These are phyloP conservation scores for Metschnikowia cubensis DNA, from an alignment of 805 yeast genomes.

Conservation along the genomic window DNA sequence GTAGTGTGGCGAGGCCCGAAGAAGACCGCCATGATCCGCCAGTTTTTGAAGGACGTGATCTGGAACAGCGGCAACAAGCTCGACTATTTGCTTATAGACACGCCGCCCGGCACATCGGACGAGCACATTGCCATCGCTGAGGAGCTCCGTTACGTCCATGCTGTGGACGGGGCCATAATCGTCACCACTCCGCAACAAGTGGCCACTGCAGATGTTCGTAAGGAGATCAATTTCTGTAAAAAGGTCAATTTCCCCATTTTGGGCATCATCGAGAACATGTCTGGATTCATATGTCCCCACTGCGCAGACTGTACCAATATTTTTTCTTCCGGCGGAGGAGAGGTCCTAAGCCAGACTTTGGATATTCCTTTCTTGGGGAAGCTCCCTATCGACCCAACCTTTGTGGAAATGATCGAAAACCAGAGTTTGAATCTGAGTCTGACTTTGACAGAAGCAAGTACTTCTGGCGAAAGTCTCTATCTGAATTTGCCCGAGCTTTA, in stretches of 20 bases:
- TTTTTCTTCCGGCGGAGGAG: conserved; percentile 92
- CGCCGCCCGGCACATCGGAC: conserved; percentile 99
- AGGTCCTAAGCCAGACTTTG: conserved; percentile 57
- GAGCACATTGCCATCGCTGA: conserved; percentile 97
- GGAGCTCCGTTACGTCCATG: conserved; percentile 64
- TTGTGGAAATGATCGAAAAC: conserved; percentile 81
- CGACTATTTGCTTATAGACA: conserved; percentile 81
- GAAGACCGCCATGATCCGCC: conserved; percentile 96
- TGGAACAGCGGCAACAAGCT: conserved; percentile 70
- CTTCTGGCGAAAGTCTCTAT: not conserved
- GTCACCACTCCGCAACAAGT: conserved; percentile 97
- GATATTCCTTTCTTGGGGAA: conserved; percentile 72
- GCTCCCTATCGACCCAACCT: conserved; percentile 90
- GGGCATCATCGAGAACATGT: conserved; percentile 94
- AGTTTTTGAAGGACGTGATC: conserved; percentile 81
- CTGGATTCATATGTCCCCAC: conserved; percentile 92
- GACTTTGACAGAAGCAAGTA: conserved; percentile 12
- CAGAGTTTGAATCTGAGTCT: conserved; percentile 27
- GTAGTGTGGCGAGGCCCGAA: conserved; percentile 99
- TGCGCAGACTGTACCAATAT: conserved; percentile 91
- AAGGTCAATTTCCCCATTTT: conserved; percentile 77
- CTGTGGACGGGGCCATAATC: conserved; percentile 83
- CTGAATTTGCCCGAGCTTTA: conserved; percentile 30
- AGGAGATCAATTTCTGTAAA: conserved; percentile 87
- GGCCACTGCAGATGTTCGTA: conserved; percentile 89